Conservation (phyloP, 495 filamentous ascomycete genomes). For the Letharia columbiana region DNA sequence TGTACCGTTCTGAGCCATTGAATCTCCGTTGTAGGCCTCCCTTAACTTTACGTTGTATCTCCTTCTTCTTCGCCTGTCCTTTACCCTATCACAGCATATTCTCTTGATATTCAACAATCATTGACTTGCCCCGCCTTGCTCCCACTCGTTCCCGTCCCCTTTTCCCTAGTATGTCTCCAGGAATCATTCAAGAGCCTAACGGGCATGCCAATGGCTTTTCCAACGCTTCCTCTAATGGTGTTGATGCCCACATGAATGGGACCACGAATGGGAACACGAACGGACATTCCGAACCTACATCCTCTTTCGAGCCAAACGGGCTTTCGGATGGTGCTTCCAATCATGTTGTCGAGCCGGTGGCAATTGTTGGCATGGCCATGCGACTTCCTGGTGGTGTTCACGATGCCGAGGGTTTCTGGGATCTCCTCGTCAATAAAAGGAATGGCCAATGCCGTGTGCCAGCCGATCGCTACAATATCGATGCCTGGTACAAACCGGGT, state of each 20-base stretch:
- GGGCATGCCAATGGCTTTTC: neutral
- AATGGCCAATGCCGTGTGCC: slow-evolving; percentile 31
- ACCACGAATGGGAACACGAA: neutral
- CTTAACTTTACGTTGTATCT: neutral
- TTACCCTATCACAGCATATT: neutral
- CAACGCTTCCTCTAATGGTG: neutral
- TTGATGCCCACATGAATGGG: neutral
- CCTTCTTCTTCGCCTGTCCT: neutral
- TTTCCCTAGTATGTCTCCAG: neutral
- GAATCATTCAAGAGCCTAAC: neutral
- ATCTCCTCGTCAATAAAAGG: slow-evolving; percentile 31
- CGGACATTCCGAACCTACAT: too few relatives aligned
- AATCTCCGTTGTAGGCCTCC: neutral
- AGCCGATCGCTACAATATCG: slow-evolving; percentile 30
- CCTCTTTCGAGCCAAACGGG: neutral
- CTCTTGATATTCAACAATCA: neutral
- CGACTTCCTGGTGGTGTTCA: slow-evolving; percentile 41
- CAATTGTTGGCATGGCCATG: slow-evolving; percentile 43
- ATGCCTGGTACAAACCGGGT: slow-evolving; percentile 23
- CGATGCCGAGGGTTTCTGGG: slow-evolving; percentile 32
- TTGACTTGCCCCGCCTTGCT: neutral
- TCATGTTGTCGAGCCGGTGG: slow-evolving; percentile 31
- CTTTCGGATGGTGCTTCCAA: neutral
- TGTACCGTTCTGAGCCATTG: neutral
- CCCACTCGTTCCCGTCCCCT: neutral